Conservation (phyloP, 176 grass and related monocot species). For the Oryza coarctata region DNA sequence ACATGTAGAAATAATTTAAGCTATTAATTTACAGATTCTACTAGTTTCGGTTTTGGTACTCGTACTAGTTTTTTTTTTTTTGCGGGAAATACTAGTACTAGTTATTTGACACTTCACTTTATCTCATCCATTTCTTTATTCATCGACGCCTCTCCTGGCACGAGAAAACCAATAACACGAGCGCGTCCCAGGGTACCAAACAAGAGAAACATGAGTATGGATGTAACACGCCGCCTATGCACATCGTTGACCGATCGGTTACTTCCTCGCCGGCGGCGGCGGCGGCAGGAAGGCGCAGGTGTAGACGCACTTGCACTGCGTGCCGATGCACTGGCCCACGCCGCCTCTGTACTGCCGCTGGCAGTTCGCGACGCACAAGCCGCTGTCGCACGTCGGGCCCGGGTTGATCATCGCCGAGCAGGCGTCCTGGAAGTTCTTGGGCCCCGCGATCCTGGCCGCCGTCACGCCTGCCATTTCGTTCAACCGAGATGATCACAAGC, state of each 20-base stretch:
- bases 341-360: neutral
- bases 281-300: neutral
- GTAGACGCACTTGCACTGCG: constrained; percentile 18
- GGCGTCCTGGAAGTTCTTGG: constrained; percentile 16
- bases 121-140: no score
- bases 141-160: no score
- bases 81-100: no score
- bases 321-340: neutral
- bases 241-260: neutral
- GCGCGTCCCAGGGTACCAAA: neutral
- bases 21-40: no score
- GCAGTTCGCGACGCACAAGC: neutral
- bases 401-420: neutral
- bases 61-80: no score
- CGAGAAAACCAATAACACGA: neutral
- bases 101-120: no score
- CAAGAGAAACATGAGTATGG: neutral
- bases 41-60: no score
- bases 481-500: neutral
- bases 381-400: neutral
- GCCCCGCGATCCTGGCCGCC: neutral
- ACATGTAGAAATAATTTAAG: no score
- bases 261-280: neutral
- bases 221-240: neutral
- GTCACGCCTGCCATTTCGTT: neutral